phyloP scores from a whole-genome alignment of 2,329 filamentous ascomycete species.

The Xylariaceae sp. region DNA sequence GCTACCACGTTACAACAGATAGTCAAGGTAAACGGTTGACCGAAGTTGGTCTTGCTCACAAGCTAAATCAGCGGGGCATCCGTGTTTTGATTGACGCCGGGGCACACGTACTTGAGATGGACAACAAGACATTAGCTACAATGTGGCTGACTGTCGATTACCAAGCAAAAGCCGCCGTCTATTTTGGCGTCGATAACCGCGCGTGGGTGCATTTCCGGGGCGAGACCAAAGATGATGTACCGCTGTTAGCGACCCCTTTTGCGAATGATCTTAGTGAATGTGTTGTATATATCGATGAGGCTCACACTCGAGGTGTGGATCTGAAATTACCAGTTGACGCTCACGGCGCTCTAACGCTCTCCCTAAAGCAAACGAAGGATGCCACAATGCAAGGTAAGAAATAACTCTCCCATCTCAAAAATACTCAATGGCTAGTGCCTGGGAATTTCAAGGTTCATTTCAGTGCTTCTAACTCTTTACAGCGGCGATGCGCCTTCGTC shows the following conservation, averaged over 20 bases:
- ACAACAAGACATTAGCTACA: slow-evolving; percentile 56
- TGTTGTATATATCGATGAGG: slow-evolving; percentile 58
- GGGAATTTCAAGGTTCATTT: too few relatives aligned
- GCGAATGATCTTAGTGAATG: slow-evolving; percentile 51
- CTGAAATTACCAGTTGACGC: slow-evolving; percentile 58
- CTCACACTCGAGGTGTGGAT: slow-evolving; percentile 67
- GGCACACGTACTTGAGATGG: slow-evolving; percentile 68
- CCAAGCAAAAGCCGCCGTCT: slow-evolving; percentile 57
- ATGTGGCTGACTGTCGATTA: slow-evolving; percentile 57
- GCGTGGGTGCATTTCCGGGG: slow-evolving; percentile 50
- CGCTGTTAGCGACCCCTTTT: slow-evolving; percentile 60
- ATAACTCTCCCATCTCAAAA: too few relatives aligned
- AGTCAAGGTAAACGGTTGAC: slow-evolving; percentile 45
- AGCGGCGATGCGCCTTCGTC: slow-evolving; percentile 71
- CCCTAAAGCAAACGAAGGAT: slow-evolving; percentile 64
- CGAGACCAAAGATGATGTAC: slow-evolving; percentile 40
- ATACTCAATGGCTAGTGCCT: background rate
- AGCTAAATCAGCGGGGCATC: slow-evolving; percentile 11
- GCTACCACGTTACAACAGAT: slow-evolving; percentile 48
- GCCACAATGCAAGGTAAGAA: slow-evolving; percentile 60
- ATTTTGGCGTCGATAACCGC: slow-evolving; percentile 55
- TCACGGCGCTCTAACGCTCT: slow-evolving; percentile 61
- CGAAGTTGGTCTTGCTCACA: slow-evolving; percentile 53
- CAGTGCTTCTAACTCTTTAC: too few relatives aligned
- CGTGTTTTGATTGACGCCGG: slow-evolving; percentile 67